A percentile compares a stretch with the other conserved stretches of the same genome.
Conservation (phyloP, 73 alveolate species). For the Loxodes magnus region DNA sequence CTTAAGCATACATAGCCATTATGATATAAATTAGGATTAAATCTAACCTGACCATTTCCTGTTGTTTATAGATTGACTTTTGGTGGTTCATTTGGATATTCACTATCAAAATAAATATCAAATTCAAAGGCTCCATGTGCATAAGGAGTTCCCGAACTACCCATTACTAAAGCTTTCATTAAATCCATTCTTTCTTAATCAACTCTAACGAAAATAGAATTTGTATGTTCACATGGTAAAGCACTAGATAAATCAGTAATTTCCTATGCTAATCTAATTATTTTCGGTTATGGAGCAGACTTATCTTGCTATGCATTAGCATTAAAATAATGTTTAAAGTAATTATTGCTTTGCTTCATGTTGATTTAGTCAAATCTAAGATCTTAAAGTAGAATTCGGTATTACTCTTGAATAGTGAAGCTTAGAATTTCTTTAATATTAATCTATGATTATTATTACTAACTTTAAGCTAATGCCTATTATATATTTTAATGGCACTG, state of each 20-base stretch:
- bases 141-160: constrained; percentile 94
- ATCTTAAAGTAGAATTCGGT: no score
- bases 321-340: no score
- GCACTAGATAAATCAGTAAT: constrained; percentile 86
- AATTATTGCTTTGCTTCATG: no score
- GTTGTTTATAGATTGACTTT: constrained; percentile 86
- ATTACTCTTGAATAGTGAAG: no score
- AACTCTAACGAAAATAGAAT: constrained; percentile 88
- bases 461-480: no score
- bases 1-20: constrained; percentile 94
- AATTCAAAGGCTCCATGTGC: constrained; percentile 93
- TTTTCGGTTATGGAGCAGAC: no score
- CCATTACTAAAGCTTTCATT: constrained; percentile 91
- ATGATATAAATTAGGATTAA: constrained; percentile 91
- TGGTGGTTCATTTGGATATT: constrained; percentile 92
- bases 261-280: constrained; percentile 95
- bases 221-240: constrained; percentile 88
- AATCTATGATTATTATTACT: no score
- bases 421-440: no score
- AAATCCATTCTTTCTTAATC: constrained; percentile 83
- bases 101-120: constrained; percentile 79
- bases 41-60: constrained; percentile 79
- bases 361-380: no score
- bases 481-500: no score
- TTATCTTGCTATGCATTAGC: no score